Base-by-base conservation (phyloP, 805 yeast species). In the Teunomyces tritomae region DNA sequence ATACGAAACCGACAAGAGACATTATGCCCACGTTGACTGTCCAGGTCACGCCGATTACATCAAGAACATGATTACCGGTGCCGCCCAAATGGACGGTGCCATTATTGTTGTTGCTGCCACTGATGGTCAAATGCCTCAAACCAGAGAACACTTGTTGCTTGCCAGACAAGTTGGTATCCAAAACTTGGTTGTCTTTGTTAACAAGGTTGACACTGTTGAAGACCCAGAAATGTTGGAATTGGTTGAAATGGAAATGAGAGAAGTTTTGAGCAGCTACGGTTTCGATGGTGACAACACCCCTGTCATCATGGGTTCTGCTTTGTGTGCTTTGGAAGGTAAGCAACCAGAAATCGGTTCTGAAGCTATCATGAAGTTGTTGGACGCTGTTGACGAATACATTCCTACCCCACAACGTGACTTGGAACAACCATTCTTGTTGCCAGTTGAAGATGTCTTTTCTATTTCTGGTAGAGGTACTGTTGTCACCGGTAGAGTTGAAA, bases 231-330 rank as follows among this genome's bases (percentile, higher is more conserved):
- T 92, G 97, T 82, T 94, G 71, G 99, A 94, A 80, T 84, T 94
- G 63, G 99, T 94, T 57, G 99, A 94, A 79, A 94, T 94, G 99
- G 99, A 94, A 80, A 94, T 94, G 99, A 87, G 99, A 78, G 99
- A 94, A 70, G 80, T 94, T 57, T 80, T 94, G 67, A 65, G 84
- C 57, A 79, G 87, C 57, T 94, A 91, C 73, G 98, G 97, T 51
- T 94, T 92, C 59, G 98, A 94, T 66, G 99, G 98, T 76, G 99
- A 94, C 66, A 85, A 92, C 76, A 85, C 96, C 57, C 99, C 99
- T 51, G 97, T 94, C 52, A 76, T 94, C 57, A 91, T 92, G 97
- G 99, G 99, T 62, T 91, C 98, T 62, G 99, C 98, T 58, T 79
- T 94, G 63, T 88, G 96, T 74, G 98, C 99, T 59, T 80, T 94